Conservation (phyloP, 169 alveolate genomes). For the Babesia sp. region DNA sequence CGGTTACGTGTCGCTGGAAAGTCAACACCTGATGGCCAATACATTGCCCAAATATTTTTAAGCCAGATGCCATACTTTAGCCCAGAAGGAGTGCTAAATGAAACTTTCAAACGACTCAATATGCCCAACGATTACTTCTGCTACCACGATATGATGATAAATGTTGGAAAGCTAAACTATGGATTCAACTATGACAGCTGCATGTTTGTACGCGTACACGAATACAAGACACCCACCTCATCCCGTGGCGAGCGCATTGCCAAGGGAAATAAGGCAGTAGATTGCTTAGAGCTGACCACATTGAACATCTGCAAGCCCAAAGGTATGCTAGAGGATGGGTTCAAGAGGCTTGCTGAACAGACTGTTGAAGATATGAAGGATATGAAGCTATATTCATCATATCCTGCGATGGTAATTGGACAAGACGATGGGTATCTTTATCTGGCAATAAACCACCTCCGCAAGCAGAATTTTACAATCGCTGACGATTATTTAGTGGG, state of each 20-base stretch:
- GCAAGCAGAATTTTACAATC: constrained; percentile 38
- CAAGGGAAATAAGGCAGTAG: not conserved
- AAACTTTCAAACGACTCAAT: constrained; percentile 30
- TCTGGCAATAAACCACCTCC: constrained; percentile 46
- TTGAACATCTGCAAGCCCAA: constrained; percentile 51
- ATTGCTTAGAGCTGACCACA: constrained; percentile 12
- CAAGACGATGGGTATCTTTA: constrained; percentile 59
- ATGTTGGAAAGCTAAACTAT: constrained; percentile 57
- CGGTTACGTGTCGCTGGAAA: constrained; percentile 45
- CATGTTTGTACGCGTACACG: constrained; percentile 49
- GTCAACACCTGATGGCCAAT: not conserved
- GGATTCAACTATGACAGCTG: constrained; percentile 50
- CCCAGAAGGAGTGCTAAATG: constrained; percentile 57
- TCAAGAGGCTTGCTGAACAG: constrained; percentile 39
- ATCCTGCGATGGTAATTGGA: constrained; percentile 54
- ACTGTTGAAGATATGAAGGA: constrained; percentile 29
- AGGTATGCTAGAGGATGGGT: constrained; percentile 11
- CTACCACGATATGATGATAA: constrained; percentile 29
- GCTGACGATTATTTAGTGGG: constrained; percentile 60
- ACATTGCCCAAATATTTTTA: constrained; percentile 26
- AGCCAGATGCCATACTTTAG: constrained; percentile 55
- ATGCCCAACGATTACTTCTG: constrained; percentile 36
- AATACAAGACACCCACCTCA: constrained; percentile 2
- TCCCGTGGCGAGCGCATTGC: not conserved
- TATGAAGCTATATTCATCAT: constrained; percentile 16